Evolutionary conservation across 148 eudicot species (phyloP).

Genomic region (Silene conica): DNA sequence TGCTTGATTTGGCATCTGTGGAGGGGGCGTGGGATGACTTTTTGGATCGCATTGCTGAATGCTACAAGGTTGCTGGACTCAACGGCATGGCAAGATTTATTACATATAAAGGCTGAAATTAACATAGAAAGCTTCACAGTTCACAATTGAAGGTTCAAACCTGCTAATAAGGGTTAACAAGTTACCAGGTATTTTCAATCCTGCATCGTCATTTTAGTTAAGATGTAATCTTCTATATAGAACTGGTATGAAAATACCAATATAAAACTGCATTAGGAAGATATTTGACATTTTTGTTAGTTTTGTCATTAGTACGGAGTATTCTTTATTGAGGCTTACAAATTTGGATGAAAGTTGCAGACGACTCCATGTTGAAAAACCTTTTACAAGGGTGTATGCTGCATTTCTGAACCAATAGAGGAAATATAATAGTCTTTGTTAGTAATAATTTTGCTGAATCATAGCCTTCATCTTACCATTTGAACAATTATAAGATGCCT

Average conservation of each 20-base stretch:
- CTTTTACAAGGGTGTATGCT: background rate
- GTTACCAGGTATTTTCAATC: slow-evolving; percentile 12
- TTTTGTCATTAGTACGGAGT: background rate
- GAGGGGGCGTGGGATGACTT: slow-evolving; percentile 87
- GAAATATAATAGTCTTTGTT: background rate
- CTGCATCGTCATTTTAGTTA: slow-evolving; percentile 4
- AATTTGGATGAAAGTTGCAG: background rate
- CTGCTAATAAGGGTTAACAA: background rate
- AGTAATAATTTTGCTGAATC: background rate
- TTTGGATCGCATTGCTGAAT: slow-evolving; percentile 56
- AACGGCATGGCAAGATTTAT: slow-evolving; percentile 69
- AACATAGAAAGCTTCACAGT: background rate
- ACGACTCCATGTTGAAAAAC: background rate
- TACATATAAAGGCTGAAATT: slow-evolving; percentile 47
- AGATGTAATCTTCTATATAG: background rate
- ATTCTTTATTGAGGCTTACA: background rate
- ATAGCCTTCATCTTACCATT: background rate
- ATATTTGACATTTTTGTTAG: background rate
- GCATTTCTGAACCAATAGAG: background rate
- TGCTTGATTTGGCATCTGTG: slow-evolving; percentile 84
- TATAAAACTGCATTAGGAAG: background rate
- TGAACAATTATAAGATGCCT: background rate
- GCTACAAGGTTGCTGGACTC: slow-evolving; percentile 77
- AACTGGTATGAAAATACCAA: background rate
- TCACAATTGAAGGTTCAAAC: background rate